phyloP scores from a whole-genome alignment of 2,329 filamentous ascomycete species.

The Cladosporium velox region DNA sequence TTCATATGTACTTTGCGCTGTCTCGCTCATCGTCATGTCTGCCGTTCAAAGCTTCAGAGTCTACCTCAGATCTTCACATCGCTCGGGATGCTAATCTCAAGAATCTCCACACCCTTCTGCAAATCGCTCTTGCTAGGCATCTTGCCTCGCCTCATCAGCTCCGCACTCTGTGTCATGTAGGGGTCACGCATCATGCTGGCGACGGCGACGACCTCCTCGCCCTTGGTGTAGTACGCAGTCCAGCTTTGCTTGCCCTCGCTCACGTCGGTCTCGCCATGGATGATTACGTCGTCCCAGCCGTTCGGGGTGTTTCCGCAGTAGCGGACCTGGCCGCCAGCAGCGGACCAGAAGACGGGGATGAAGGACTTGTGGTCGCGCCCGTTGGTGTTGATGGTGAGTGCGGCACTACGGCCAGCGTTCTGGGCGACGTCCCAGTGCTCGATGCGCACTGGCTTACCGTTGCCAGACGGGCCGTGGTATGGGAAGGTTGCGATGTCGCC shows the following conservation, averaged over 20 bases:
- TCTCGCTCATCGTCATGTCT: neutral
- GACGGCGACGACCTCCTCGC: slow-evolving; percentile 84
- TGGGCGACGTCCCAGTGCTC: slow-evolving; percentile 99
- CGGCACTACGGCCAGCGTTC: slow-evolving; percentile 81
- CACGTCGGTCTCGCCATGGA: slow-evolving; percentile 72
- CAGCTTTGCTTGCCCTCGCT: slow-evolving; percentile 69
- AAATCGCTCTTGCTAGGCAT: slow-evolving; percentile 84
- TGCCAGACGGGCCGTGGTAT: slow-evolving; percentile 84
- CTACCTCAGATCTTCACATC: slow-evolving; percentile 36
- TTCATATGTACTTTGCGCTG: slow-evolving; percentile 2
- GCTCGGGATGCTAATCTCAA: slow-evolving; percentile 47
- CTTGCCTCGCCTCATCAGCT: slow-evolving; percentile 78
- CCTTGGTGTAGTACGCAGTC: slow-evolving; percentile 83
- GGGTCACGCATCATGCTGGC: slow-evolving; percentile 90
- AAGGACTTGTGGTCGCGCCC: slow-evolving; percentile 66
- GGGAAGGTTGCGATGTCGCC: slow-evolving; percentile 95
- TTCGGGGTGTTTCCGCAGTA: slow-evolving; percentile 86
- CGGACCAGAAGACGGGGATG: slow-evolving; percentile 96
- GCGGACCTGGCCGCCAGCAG: slow-evolving; percentile 81
- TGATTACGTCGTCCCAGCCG: slow-evolving; percentile 82
- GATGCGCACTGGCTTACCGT: slow-evolving; percentile 74
- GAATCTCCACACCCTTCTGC: slow-evolving; percentile 57
- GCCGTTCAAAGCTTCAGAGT: neutral
- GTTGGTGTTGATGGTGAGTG: slow-evolving; percentile 71
- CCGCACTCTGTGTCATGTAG: slow-evolving; percentile 76